Evolutionary conservation across 73 alveolate species (phyloP).

Genomic region (Paraurostyla sp.): DNA sequence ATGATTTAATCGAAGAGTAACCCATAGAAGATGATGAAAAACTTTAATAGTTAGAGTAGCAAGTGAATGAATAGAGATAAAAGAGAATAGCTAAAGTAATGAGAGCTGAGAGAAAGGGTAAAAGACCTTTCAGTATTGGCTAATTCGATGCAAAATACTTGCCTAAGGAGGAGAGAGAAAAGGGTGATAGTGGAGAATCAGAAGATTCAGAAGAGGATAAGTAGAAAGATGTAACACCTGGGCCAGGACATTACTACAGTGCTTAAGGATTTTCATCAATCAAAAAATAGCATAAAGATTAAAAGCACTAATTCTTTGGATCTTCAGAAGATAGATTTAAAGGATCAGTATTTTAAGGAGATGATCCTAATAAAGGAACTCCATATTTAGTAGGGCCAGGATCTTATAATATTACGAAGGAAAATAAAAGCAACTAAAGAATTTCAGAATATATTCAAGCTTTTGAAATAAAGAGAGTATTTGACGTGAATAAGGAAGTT

Average conservation of each 20-base stretch:
- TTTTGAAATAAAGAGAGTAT: background rate
- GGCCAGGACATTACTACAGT: constrained; percentile 36
- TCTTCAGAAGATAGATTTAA: constrained; percentile 48
- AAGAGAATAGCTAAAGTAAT: background rate
- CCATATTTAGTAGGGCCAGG: constrained; percentile 48
- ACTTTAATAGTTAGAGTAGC: background rate
- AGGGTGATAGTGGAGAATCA: background rate
- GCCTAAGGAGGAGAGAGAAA: background rate
- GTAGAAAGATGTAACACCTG: background rate
- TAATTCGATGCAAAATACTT: background rate
- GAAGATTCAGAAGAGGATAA: constrained; percentile 6
- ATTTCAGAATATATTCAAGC: background rate
- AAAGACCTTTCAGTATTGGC: constrained; percentile 17
- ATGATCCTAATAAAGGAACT: background rate
- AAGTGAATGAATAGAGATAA: background rate
- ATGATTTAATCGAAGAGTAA: background rate
- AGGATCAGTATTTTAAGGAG: background rate
- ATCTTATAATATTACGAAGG: constrained; percentile 8
- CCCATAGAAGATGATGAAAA: background rate
- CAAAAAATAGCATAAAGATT: constrained; percentile 1
- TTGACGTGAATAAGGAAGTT: constrained; percentile 8
- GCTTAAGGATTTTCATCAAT: background rate
- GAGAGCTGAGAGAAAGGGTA: background rate
- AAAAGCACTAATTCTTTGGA: constrained; percentile 31
- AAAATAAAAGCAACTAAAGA: background rate